Evolutionary conservation across 1,284 basidiomycete species (phyloP).

Genomic region (Leucoagaricus sp.): DNA sequence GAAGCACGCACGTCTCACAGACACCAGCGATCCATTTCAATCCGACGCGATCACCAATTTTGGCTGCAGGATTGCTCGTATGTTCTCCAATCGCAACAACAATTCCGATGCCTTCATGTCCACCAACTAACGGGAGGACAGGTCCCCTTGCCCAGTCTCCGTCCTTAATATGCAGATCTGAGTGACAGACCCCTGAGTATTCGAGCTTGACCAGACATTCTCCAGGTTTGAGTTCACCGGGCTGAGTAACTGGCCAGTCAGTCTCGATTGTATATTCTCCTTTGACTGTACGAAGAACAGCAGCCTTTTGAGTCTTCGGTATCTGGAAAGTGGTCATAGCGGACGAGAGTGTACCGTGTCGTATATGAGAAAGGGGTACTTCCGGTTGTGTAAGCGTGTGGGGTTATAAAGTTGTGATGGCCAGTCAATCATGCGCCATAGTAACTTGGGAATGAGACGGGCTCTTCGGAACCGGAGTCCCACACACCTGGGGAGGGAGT

Average conservation of each 20-base stretch:
- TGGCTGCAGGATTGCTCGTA: constrained; percentile 45
- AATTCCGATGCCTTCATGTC: constrained; percentile 60
- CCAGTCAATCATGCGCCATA: no score
- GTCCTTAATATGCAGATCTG: constrained; percentile 61
- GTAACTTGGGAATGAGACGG: no score
- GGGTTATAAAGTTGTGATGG: no score
- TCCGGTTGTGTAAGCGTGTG: no score
- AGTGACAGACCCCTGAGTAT: constrained; percentile 67
- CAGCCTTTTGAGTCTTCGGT: constrained; percentile 50
- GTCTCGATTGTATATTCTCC: constrained; percentile 35
- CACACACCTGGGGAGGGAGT: no score
- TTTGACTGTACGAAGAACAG: constrained; percentile 42
- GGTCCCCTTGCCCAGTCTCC: constrained; percentile 55
- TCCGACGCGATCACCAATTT: constrained; percentile 69
- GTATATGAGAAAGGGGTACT: no score
- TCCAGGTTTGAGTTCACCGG: constrained; percentile 56
- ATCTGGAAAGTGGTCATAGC: constrained; percentile 25
- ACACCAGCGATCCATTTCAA: constrained; percentile 73
- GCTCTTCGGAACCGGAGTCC: no score
- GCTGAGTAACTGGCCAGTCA: constrained; percentile 53
- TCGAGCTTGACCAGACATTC: constrained; percentile 70
- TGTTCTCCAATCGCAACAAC: constrained; percentile 71
- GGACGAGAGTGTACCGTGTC: no score
- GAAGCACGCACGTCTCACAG: constrained; percentile 44
- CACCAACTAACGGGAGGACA: constrained; percentile 64